Evolutionary conservation across 495 filamentous ascomycete species (phyloP), one percentile per base, ranked within the genome.

Genomic region (Pseudomonodictys pantanalensis): DNA sequence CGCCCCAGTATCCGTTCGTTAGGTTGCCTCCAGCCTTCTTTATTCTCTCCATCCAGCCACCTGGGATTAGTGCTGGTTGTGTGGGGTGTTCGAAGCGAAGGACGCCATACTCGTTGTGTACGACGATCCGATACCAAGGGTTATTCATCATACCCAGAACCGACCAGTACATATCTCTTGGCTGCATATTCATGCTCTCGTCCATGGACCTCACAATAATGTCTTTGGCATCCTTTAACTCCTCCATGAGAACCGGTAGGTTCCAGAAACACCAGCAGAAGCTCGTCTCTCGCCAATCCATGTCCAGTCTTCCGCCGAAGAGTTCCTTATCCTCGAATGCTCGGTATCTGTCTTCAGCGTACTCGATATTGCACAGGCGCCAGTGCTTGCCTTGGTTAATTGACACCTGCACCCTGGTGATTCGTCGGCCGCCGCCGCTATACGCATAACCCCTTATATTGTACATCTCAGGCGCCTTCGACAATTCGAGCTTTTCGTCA

Each of bases 81-180:
- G 89, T 95, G 1, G 92, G 92, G 65, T 97, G 92, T 62, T 97
- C 92, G 57, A 97, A 97, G 7, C 83, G 80, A 41, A 97, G 71
- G 22, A 61, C 69, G 30, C 83, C 77, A 0, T 76, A 80, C 60
- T 95, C 88, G 56, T 86, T 85, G 39, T 81, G 83, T 56, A 97
- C 89, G 4, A 84, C 80, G 5, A 97, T 79, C 15, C 92, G 79
- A 71, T 86, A 97, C 92, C 92, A 97, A 6, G 91, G 87, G 67
- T 96, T 97, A 70, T 97, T 96, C 92, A 97, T 97, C 92, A 97
- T 97, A 0, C 92, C 92, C 39, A 97, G 75, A 17, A 96, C 92
- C 55, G 83, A 89, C 92, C 92, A 97, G 73, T 97, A 97, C 88
- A 96, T 95, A 65, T 97, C 92, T 57, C 88, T 78, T 5, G 92